Percentiles rank a stretch among this genome's conserved stretches.
phyloP scores from a whole-genome alignment of 2,329 filamentous ascomycete genomes.

The Amylocarpus encephaloides region DNA sequence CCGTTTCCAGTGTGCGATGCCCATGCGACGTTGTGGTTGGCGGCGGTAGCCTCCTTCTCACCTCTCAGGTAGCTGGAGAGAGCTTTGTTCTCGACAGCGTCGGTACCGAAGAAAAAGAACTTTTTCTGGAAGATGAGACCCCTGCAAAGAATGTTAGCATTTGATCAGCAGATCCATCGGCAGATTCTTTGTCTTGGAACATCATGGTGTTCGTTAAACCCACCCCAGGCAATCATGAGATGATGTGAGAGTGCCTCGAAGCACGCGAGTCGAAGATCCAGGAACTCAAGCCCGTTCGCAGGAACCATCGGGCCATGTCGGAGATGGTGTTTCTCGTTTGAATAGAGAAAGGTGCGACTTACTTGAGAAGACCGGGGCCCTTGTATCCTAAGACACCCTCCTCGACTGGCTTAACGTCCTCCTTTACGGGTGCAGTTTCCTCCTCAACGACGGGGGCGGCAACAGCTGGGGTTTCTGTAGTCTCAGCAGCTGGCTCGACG shows the following conservation, averaged over 20 bases:
- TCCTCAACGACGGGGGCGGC: conserved; percentile 32
- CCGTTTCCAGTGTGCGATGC: conserved; percentile 92
- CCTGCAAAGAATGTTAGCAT: conserved; percentile 40
- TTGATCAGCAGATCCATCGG: neutral
- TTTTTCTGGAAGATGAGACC: conserved; percentile 84
- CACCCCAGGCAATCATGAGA: neutral
- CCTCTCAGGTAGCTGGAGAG: conserved; percentile 73
- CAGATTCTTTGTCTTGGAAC: neutral
- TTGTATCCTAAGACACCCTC: conserved; percentile 88
- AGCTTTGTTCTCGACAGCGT: conserved; percentile 66
- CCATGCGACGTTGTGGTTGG: conserved; percentile 80
- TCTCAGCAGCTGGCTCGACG: conserved; percentile 31
- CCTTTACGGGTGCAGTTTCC: conserved; percentile 59
- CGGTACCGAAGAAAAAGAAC: conserved; percentile 80
- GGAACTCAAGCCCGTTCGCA: neutral
- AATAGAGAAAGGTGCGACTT: conserved; percentile 35
- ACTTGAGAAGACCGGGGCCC: conserved; percentile 77
- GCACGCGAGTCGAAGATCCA: too few species aligned
- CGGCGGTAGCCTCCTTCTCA: conserved; percentile 70
- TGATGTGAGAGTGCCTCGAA: neutral
- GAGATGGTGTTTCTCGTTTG: too few species aligned
- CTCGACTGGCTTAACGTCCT: conserved; percentile 39
- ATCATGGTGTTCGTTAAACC: too few species aligned
- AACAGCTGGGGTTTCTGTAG: conserved; percentile 34
- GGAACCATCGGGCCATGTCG: neutral